Evolutionary conservation across 2,329 filamentous ascomycete genomes (phyloP).

Genomic region (Trichophyton benhamiae): DNA sequence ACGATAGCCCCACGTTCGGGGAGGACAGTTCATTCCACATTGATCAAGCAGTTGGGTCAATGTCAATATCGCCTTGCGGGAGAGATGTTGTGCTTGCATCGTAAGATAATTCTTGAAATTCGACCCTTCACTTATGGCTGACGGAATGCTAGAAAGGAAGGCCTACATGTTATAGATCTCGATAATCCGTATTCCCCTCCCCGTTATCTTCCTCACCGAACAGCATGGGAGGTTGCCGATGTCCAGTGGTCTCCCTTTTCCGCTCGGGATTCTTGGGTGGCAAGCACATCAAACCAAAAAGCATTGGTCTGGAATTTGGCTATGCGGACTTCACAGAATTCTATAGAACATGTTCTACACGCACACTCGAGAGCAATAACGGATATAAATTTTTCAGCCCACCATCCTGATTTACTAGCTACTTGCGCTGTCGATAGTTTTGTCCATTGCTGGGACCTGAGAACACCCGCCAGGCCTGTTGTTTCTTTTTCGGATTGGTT

Average conservation of each 20-base stretch:
- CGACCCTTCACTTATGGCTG: neutral
- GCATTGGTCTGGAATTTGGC: conserved; percentile 89
- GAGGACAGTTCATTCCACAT: conserved; percentile 74
- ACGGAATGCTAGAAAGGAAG: conserved; percentile 51
- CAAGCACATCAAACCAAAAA: conserved; percentile 87
- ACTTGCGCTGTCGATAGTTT: conserved; percentile 90
- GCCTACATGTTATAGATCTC: conserved; percentile 80
- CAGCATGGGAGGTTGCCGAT: conserved; percentile 90
- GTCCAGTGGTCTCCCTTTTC: conserved; percentile 96
- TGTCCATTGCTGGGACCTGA: conserved; percentile 83
- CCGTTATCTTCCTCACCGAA: conserved; percentile 69
- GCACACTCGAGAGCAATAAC: conserved; percentile 82
- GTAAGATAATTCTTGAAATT: conserved; percentile 25
- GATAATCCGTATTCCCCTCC: conserved; percentile 82
- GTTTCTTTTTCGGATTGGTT: conserved; percentile 86
- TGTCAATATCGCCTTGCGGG: conserved; percentile 83
- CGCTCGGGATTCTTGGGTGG: conserved; percentile 79
- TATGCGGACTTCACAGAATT: conserved; percentile 56
- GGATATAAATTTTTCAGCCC: conserved; percentile 90
- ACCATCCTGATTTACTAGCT: conserved; percentile 76
- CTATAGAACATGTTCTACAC: conserved; percentile 78
- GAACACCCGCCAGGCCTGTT: conserved; percentile 58
- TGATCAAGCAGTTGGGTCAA: conserved; percentile 67
- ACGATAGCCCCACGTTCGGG: conserved; percentile 78
- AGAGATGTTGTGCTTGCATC: conserved; percentile 83